Evolutionary conservation across 148 eudicot genomes (phyloP).

Genomic region (Rhododendron ferrugineum): DNA sequence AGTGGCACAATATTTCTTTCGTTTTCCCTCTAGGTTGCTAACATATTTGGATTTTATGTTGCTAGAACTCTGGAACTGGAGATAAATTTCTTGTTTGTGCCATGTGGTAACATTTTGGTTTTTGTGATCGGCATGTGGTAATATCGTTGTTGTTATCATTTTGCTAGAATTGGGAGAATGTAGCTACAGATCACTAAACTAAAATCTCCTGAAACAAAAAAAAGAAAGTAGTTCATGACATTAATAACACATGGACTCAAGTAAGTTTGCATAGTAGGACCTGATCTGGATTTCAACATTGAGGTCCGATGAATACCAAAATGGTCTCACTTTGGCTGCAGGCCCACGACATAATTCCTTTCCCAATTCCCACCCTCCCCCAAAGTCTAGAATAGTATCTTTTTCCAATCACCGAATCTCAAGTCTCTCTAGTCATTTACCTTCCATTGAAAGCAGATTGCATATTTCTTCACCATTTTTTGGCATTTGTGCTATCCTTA

Average conservation of each 20-base stretch:
- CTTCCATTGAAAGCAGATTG: neutral
- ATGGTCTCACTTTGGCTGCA: neutral
- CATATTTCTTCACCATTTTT: neutral
- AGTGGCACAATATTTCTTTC: neutral
- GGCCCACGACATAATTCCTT: neutral
- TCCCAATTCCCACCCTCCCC: neutral
- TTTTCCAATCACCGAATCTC: neutral
- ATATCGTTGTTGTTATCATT: neutral
- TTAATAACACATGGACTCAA: neutral
- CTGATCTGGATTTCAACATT: neutral
- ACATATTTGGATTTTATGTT: neutral
- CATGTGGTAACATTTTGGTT: neutral
- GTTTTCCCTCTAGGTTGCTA: neutral
- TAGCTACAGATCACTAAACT: neutral
- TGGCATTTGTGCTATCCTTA: neutral
- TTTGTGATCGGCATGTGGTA: neutral
- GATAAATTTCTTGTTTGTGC: neutral
- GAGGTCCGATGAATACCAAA: neutral
- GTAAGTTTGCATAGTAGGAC: neutral
- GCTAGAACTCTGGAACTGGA: neutral
- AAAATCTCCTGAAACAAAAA: neutral
- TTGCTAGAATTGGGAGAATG: neutral
- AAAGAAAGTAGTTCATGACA: neutral
- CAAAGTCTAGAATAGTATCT: neutral
- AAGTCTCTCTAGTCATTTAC: neutral